Evolutionary conservation across 2,329 filamentous ascomycete species (phyloP).

Genomic region (Colletotrichum phormii): DNA sequence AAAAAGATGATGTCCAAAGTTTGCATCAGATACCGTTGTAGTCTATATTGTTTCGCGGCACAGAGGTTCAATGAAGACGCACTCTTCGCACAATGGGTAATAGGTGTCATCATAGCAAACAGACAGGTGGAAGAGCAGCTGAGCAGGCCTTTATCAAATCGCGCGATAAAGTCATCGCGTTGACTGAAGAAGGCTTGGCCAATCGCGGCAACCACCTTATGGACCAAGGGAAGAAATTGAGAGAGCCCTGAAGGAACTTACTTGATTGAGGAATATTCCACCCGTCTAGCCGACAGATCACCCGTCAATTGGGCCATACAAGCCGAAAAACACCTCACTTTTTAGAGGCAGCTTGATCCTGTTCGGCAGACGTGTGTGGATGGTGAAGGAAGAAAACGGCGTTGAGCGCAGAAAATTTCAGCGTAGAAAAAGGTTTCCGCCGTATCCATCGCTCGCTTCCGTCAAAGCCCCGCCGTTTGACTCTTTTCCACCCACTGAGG

Average conservation of each 20-base stretch:
- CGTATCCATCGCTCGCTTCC: conserved; percentile 31
- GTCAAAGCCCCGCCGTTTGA: conserved; percentile 19
- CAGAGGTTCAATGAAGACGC: conserved; percentile 68
- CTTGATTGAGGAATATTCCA: conserved; percentile 37
- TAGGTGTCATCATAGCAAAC: conserved; percentile 70
- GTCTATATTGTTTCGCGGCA: conserved; percentile 80
- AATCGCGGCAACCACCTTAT: background rate
- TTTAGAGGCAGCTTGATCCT: conserved; percentile 22
- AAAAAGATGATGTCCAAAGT: conserved; percentile 37
- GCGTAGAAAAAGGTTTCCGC: conserved; percentile 32
- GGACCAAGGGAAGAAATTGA: conserved; percentile 23
- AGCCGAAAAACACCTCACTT: conserved; percentile 32
- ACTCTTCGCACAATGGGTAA: conserved; percentile 66
- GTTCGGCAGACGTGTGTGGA: conserved; percentile 35
- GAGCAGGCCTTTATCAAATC: conserved; percentile 12
- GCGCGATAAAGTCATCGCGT: conserved; percentile 2
- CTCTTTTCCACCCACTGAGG: conserved; percentile 3
- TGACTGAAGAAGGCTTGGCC: background rate
- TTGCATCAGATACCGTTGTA: conserved; percentile 96
- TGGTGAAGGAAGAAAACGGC: background rate
- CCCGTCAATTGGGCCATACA: conserved; percentile 39
- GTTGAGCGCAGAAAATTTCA: conserved; percentile 29
- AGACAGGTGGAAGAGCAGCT: conserved; percentile 39
- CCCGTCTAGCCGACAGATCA: conserved; percentile 38
- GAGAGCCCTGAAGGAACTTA: conserved; percentile 36